Evolutionary conservation across 164 flowering plant genomes (phyloP).

Genomic region (Brasenia schreberi): DNA sequence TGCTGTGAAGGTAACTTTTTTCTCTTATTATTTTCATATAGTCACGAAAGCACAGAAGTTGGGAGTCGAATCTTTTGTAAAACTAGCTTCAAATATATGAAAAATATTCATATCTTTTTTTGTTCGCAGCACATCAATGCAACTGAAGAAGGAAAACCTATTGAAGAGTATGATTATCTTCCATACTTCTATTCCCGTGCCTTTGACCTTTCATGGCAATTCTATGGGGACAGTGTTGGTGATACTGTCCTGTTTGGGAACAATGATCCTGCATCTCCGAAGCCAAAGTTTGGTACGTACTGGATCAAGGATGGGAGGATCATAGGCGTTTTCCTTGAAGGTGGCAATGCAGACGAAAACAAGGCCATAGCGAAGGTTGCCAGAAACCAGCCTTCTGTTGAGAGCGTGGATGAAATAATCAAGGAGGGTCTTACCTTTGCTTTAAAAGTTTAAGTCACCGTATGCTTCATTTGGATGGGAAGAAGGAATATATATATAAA

Average conservation of each 20-base stretch:
- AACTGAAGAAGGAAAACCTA: constrained; percentile 56
- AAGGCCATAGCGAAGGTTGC: constrained; percentile 93
- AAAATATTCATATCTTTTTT: too few species aligned
- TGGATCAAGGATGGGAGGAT: constrained; percentile 91
- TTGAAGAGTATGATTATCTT: constrained; percentile 84
- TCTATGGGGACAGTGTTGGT: constrained; percentile 97
- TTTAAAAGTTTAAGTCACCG: constrained; percentile 33
- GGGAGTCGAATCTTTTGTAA: too few species aligned
- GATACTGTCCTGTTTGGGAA: constrained; percentile 82
- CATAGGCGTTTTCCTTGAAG: constrained; percentile 78
- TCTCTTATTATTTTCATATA: not conserved
- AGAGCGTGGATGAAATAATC: constrained; percentile 34
- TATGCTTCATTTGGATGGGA: not conserved
- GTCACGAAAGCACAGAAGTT: not conserved
- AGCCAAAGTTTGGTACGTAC: constrained; percentile 79
- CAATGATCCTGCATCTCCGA: constrained; percentile 43
- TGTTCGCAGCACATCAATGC: constrained; percentile 70
- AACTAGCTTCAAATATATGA: too few species aligned
- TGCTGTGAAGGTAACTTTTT: constrained; percentile 55
- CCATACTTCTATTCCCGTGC: constrained; percentile 93
- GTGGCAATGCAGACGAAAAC: constrained; percentile 87
- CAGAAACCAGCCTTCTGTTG: constrained; percentile 58
- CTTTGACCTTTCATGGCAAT: constrained; percentile 93
- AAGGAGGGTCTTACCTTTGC: constrained; percentile 74
- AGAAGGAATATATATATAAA: not conserved